Evolutionary conservation across 768 basidiomycete genomes (phyloP).

Genomic region (Serpula lacrymans): DNA sequence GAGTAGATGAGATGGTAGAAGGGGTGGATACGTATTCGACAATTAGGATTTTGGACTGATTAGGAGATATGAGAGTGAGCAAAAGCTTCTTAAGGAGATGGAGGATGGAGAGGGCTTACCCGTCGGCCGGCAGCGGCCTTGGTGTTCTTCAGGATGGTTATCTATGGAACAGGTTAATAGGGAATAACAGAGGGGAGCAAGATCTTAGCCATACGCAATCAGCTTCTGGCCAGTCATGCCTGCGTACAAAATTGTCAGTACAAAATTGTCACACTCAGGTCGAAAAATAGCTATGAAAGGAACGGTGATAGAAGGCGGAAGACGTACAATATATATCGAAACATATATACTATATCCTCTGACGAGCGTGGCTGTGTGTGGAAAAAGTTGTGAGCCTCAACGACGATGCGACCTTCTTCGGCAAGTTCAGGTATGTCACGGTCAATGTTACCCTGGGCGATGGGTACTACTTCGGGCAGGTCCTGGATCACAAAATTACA

Average conservation of each 20-base stretch:
- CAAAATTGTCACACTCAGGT: neutral
- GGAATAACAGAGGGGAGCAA: neutral
- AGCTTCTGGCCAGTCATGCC: slow-evolving; percentile 14
- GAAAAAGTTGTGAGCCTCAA: slow-evolving; percentile 39
- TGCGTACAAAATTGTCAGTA: neutral
- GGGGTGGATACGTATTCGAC: neutral
- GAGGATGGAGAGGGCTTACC: neutral
- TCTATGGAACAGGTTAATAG: slow-evolving; percentile 4
- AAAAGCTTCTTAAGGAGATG: neutral
- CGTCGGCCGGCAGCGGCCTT: neutral
- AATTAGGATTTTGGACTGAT: neutral
- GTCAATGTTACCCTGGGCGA: slow-evolving; percentile 11
- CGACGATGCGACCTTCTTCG: slow-evolving; percentile 29
- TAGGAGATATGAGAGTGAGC: too few relatives aligned
- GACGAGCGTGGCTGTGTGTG: slow-evolving; percentile 25
- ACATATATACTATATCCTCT: slow-evolving; percentile 2
- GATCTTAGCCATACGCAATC: slow-evolving; percentile 4
- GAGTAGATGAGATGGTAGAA: neutral
- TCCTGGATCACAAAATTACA: slow-evolving; percentile 34
- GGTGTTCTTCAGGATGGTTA: slow-evolving; percentile 8
- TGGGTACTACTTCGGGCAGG: slow-evolving; percentile 22
- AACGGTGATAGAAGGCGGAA: too few relatives aligned
- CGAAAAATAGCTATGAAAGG: too few relatives aligned
- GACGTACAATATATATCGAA: slow-evolving; percentile 5
- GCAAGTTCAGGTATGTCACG: slow-evolving; percentile 31